Conservation (phyloP, 192 early-diverging fungal genomes). For the Dissophora globulifera region DNA sequence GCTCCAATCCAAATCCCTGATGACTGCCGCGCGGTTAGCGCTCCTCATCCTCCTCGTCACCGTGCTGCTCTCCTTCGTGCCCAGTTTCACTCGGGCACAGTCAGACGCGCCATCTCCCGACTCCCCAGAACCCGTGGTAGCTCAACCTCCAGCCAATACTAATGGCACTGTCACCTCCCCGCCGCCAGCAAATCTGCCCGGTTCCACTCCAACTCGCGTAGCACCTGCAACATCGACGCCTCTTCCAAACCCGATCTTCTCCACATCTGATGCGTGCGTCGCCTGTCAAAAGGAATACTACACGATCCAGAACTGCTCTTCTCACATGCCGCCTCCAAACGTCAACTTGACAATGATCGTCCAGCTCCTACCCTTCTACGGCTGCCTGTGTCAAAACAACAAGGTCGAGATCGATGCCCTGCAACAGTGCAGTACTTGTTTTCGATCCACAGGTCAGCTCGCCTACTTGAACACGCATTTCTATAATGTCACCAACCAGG, state of each 20-base stretch:
- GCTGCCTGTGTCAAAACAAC: slow-evolving; percentile 17
- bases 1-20: slow-evolving; percentile 5
- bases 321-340: slow-evolving; percentile 11
- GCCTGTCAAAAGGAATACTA: slow-evolving; percentile 29
- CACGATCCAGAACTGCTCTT: slow-evolving; percentile 24
- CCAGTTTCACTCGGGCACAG: slow-evolving; percentile 1
- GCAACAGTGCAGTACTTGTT: slow-evolving; percentile 30
- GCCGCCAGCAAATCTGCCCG: neutral
- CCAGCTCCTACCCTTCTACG: slow-evolving; percentile 31
- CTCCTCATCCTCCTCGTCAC: slow-evolving; percentile 3
- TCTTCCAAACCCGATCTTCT: slow-evolving; percentile 42
- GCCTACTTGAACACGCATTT: slow-evolving; percentile 14
- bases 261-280: slow-evolving; percentile 26
- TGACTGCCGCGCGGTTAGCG: neutral
- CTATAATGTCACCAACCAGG: slow-evolving; percentile 29
- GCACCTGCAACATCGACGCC: neutral
- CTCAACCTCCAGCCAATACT: neutral
- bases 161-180: neutral
- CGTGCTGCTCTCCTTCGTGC: neutral
- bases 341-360: slow-evolving; percentile 33
- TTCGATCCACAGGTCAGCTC: slow-evolving; percentile 37
- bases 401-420: slow-evolving; percentile 1
- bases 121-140: neutral
- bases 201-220: neutral
- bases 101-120: neutral